Evolutionary conservation across 2,329 filamentous ascomycete genomes (phyloP), one percentile per base, ranked within the genome.

Genomic region (Fusarium sp.): DNA sequence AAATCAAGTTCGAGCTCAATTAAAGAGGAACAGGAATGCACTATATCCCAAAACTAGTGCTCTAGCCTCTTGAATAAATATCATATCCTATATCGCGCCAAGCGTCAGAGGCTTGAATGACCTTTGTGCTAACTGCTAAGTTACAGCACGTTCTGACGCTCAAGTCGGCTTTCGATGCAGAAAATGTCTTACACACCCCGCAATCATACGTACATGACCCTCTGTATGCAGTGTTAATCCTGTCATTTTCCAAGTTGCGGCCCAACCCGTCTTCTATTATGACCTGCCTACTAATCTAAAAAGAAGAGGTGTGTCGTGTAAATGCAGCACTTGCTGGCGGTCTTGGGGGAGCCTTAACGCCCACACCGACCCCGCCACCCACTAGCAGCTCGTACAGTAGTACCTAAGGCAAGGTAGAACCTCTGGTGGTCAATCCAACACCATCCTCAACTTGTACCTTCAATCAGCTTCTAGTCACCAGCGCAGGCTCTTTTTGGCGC

Each of bases 361-460:
- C 64, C 63, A 63, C 56, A 37, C 55, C 33, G 49, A 57, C 66
- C 71, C 71, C 71, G 67, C 71, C 71, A 68, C 63, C 45, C 71
- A 69, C 69, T 69, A 63, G 36, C 26, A 47, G 23, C 47, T 51
- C 12, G 12, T 38, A 28, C 37, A 36, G 47, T n/a, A 42, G 23
- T 23, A 23, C 23, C 23, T 23, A 23, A 23, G 38, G 49, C 49
- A 63, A 61, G 40, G 34, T 38, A 59, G 45, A 46, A 70, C 54
- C 54, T 63, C 65, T 45, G n/a, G 28, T 57, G 64, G 53, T 49
- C 56, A 34, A 52, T 69, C 67, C 59, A 67, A 59, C 61, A 53
- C 54, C 61, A 52, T 67, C 56, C 56, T 56, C 53, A 57, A 52
- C 59, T 36, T 57, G 30, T 53, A 59, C 57, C 62, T 62, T 65